Evolutionary conservation across 345 rosid genomes (phyloP).

Genomic region (Gossypium anomalum): DNA sequence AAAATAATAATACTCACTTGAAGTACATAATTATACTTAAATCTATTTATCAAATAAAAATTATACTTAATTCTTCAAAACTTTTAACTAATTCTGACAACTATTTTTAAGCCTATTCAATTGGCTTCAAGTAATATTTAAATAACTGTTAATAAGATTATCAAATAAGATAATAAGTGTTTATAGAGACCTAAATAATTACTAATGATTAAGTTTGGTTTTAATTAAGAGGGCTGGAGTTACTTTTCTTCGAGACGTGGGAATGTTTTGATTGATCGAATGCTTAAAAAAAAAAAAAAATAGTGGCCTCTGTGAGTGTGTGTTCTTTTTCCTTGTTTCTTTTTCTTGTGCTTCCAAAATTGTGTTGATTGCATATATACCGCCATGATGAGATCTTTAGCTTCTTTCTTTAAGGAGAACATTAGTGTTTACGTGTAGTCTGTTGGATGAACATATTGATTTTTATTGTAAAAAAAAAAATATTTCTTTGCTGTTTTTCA

Average conservation of each 20-base stretch:
- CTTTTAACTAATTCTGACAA: too few species aligned
- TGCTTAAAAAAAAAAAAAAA: background rate
- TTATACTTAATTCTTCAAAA: too few species aligned
- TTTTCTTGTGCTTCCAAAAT: slow-evolving; percentile 48
- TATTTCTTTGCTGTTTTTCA: too few species aligned
- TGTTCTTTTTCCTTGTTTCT: slow-evolving; percentile 17
- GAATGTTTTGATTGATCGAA: background rate
- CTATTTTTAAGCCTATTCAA: too few species aligned
- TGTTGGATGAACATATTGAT: too few species aligned
- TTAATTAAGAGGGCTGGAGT: background rate
- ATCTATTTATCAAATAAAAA: too few species aligned
- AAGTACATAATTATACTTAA: too few species aligned
- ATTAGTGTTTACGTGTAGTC: background rate
- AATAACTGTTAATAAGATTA: too few species aligned
- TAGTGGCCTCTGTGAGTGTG: slow-evolving; percentile 12
- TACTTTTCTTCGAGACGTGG: slow-evolving; percentile 22
- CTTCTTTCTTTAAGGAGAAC: background rate
- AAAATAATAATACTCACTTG: too few species aligned
- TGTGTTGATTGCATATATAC: slow-evolving; percentile 39
- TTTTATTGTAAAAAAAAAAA: too few species aligned
- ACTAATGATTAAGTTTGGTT: background rate
- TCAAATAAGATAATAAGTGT: background rate
- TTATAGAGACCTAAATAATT: background rate
- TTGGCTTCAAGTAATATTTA: too few species aligned
- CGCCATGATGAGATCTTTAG: slow-evolving; percentile 34